Evolutionary conservation across 305 asterid species (phyloP).

Genomic region (Rubia peregrina): DNA sequence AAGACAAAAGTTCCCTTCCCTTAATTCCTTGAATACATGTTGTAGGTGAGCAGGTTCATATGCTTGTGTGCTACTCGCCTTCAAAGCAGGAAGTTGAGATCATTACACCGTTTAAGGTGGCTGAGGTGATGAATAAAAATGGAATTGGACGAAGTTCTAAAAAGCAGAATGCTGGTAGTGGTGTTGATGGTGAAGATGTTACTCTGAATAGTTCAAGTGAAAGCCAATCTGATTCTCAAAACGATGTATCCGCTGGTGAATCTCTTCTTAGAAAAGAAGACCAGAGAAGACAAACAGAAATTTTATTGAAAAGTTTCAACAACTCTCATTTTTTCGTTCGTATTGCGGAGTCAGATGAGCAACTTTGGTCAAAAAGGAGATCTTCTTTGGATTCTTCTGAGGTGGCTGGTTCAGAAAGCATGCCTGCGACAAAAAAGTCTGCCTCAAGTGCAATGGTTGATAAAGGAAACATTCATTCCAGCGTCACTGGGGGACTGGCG

Average conservation of each 20-base stretch:
- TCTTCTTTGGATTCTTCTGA: conserved; percentile 28
- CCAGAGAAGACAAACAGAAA: conserved; percentile 72
- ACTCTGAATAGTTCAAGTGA: conserved; percentile 34
- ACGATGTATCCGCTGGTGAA: conserved; percentile 59
- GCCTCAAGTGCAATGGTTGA: conserved; percentile 59
- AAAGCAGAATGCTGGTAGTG: conserved; percentile 47
- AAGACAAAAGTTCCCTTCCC: not conserved
- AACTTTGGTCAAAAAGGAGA: conserved; percentile 84
- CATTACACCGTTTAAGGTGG: conserved; percentile 95
- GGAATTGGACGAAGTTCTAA: conserved; percentile 45
- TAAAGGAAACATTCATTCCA: conserved; percentile 74
- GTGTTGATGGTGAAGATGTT: conserved; percentile 31
- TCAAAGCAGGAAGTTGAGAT: conserved; percentile 81
- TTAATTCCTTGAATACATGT: conserved; percentile 22
- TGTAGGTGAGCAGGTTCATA: conserved; percentile 80
- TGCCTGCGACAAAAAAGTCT: conserved; percentile 28
- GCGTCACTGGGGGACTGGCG: conserved; percentile 87
- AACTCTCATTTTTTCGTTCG: conserved; percentile 90
- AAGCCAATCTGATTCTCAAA: conserved; percentile 32
- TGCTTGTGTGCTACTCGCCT: conserved; percentile 82
- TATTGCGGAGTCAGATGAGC: conserved; percentile 71
- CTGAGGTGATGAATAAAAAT: conserved; percentile 79
- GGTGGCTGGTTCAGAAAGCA: conserved; percentile 37
- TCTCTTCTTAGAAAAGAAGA: conserved; percentile 90
- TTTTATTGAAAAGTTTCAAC: conserved; percentile 56